phyloP scores from a whole-genome alignment of 2,329 filamentous ascomycete genomes.

The Fusarium azukiicola region DNA sequence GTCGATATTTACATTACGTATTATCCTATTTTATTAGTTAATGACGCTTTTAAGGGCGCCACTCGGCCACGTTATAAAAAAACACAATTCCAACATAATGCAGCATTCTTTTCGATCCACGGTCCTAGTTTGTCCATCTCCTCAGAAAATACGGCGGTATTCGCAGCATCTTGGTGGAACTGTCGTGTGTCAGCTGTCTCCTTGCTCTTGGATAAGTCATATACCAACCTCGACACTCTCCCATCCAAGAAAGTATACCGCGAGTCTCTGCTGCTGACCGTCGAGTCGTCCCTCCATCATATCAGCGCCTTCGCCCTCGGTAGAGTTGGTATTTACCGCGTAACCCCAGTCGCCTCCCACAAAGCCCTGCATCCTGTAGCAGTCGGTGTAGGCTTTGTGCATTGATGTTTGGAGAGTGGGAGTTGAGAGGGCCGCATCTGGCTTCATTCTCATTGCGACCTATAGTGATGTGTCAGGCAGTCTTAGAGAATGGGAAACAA shows the following conservation, averaged over 20 bases:
- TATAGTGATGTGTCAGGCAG: neutral
- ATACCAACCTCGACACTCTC: conserved; percentile 48
- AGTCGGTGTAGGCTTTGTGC: conserved; percentile 47
- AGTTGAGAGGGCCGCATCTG: conserved; percentile 31
- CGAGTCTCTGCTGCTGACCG: conserved; percentile 29
- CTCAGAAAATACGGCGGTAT: conserved; percentile 40
- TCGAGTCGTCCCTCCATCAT: neutral
- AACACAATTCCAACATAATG: too few species aligned
- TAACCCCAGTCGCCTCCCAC: conserved; percentile 48
- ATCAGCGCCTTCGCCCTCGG: conserved; percentile 18
- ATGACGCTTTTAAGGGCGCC: too few species aligned
- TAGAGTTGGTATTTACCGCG: conserved; percentile 38
- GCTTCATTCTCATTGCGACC: conserved; percentile 39
- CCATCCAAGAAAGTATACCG: conserved; percentile 45
- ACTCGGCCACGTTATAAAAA: too few species aligned
- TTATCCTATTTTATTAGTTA: too few species aligned
- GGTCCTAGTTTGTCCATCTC: conserved; percentile 43
- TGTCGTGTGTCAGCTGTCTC: conserved; percentile 11
- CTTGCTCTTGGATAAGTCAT: neutral
- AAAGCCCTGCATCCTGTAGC: conserved; percentile 45
- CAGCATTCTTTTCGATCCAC: conserved; percentile 25
- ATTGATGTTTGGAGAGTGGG: conserved; percentile 37
- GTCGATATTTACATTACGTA: too few species aligned
- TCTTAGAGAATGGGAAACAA: neutral
- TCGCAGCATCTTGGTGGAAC: conserved; percentile 43